These are phyloP conservation scores for Astragalus membranaceus DNA, from an alignment of 306 rosid species.

Conservation along the genomic window DNA sequence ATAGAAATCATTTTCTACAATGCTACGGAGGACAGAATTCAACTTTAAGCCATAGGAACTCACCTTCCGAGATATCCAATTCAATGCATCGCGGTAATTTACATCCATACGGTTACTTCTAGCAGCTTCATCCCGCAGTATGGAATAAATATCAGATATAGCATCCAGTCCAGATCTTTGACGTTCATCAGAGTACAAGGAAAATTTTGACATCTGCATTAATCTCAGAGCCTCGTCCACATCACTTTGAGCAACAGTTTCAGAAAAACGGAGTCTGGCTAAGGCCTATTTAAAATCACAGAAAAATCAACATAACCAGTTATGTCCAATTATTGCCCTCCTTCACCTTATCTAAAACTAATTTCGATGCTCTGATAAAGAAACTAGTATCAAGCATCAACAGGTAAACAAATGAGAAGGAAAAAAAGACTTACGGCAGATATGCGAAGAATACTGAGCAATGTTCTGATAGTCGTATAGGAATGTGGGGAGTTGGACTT, in stretches of 20 bases:
- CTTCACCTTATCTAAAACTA: background rate
- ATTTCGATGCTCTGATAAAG: background rate
- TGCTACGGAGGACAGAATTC: background rate
- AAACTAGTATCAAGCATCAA: background rate
- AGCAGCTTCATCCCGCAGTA: conserved; percentile 91
- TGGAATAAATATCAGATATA: conserved; percentile 89
- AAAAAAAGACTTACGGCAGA: conserved; percentile 61
- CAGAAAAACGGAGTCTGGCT: conserved; percentile 90
- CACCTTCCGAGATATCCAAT: conserved; percentile 98
- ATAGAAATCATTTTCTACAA: background rate
- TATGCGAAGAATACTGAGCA: conserved; percentile 95
- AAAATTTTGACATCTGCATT: conserved; percentile 99
- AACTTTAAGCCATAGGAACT: conserved; percentile 3
- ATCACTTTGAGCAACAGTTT: conserved; percentile 88
- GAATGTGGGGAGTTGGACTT: conserved; percentile 85
- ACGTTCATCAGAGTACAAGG: conserved; percentile 90
- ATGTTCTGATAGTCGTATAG: conserved; percentile 90
- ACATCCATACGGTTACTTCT: conserved; percentile 63
- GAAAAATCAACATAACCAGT: background rate
- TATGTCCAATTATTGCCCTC: background rate
- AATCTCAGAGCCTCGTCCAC: conserved; percentile 94
- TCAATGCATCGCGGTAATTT: conserved; percentile 84
- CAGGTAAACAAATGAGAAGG: background rate
- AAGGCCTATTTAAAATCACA: conserved; percentile 54
- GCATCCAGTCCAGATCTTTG: conserved; percentile 94